These are phyloP conservation scores for Quambalaria eucalypti DNA, from an alignment of 1,284 basidiomycete genomes.

Conservation along the genomic window DNA sequence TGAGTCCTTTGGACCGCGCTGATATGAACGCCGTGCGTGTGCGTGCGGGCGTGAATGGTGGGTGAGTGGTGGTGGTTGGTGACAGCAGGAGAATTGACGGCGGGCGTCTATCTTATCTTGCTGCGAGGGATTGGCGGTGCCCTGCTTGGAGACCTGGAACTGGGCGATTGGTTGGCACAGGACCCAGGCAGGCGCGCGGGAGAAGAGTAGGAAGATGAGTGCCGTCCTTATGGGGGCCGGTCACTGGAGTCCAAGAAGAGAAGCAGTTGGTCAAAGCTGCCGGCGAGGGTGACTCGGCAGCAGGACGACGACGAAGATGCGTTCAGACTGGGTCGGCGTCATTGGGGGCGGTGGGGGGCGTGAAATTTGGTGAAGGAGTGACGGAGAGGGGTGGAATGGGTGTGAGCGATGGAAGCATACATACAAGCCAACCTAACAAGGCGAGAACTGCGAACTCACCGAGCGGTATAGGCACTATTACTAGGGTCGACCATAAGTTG, in stretches of 20 bases:
- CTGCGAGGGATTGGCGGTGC: neutral
- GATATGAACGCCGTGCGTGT: too few species aligned
- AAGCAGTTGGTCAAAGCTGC: slow-evolving; percentile 24
- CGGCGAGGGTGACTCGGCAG: neutral
- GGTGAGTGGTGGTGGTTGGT: neutral
- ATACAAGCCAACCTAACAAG: too few species aligned
- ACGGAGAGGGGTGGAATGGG: too few species aligned
- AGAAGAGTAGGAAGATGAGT: too few species aligned
- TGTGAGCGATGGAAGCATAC: too few species aligned
- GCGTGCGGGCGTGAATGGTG: neutral
- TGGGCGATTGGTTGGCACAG: too few species aligned
- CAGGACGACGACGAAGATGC: neutral
- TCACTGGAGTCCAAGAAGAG: slow-evolving; percentile 39
- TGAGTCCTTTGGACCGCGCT: neutral
- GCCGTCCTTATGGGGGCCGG: slow-evolving; percentile 27
- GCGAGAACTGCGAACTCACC: too few species aligned
- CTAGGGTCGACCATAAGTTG: slow-evolving; percentile 39
- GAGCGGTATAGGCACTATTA: slow-evolving; percentile 26
- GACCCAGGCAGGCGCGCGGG: too few species aligned
- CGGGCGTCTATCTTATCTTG: neutral
- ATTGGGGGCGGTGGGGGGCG: neutral
- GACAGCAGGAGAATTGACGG: neutral
- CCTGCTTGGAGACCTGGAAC: too few species aligned
- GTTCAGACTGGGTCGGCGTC: neutral
- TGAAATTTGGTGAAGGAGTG: slow-evolving; percentile 15